These are phyloP conservation scores for Solanum chiquidenum DNA, from an alignment of 257 asterid species.

Conservation along the genomic window DNA sequence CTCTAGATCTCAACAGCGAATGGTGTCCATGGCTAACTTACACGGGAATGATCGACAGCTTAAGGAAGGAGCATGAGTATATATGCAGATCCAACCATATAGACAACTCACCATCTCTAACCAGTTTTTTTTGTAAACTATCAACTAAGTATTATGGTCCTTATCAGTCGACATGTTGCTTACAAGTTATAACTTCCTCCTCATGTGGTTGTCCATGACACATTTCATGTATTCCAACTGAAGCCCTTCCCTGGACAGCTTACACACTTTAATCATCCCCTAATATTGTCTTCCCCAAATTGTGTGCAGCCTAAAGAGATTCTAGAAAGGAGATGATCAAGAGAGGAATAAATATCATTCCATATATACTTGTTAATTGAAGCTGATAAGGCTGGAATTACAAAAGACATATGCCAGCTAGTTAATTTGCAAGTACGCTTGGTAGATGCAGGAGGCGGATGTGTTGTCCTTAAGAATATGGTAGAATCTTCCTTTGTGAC, in stretches of 20 bases:
- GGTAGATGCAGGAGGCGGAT: no score
- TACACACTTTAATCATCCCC: background rate
- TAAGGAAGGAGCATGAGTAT: background rate
- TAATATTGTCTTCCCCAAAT: background rate
- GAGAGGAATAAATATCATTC: background rate
- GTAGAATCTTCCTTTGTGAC: no score
- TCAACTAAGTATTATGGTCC: background rate
- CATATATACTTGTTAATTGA: background rate
- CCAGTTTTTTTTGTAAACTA: no score
- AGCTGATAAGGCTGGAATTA: no score
- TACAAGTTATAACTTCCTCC: background rate
- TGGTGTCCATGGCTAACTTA: background rate
- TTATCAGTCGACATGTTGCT: background rate
- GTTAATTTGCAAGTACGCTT: no score
- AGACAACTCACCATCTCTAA: background rate
- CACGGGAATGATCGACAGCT: background rate
- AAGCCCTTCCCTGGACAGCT: background rate
- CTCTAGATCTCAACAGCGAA: background rate
- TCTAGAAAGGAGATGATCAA: background rate
- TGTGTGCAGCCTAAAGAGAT: background rate
- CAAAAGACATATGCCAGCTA: no score
- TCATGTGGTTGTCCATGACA: background rate
- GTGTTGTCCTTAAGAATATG: no score
- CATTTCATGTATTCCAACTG: background rate
- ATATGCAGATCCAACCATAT: background rate